Evolutionary conservation across 2,329 filamentous ascomycete genomes (phyloP).

Genomic region (Epicoccum sorghinum): DNA sequence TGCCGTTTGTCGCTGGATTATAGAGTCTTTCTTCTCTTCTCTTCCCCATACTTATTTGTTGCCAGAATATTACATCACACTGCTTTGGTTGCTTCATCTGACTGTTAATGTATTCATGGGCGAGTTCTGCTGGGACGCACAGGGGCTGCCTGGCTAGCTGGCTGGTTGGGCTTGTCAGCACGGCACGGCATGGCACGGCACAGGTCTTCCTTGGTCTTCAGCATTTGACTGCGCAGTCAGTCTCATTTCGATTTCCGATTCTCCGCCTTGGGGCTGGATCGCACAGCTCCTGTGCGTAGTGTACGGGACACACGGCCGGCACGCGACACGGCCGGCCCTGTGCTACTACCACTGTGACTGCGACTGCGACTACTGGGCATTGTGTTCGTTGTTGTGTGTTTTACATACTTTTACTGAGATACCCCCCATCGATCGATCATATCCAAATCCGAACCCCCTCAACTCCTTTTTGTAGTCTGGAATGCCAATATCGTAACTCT

Average conservation of each 20-base stretch:
- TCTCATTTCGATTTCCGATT: too few species aligned
- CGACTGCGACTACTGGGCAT: too few species aligned
- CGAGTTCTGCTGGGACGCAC: constrained; percentile 20
- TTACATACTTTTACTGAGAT: constrained; percentile 31
- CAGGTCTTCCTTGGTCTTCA: too few species aligned
- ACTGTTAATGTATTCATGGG: constrained; percentile 14
- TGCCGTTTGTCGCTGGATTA: constrained; percentile 9
- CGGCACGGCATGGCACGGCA: too few species aligned
- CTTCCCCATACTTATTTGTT: background rate
- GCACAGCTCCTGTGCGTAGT: too few species aligned
- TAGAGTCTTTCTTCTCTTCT: background rate
- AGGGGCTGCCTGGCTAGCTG: background rate
- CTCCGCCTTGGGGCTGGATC: too few species aligned
- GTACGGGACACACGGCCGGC: too few species aligned
- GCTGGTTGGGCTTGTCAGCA: background rate
- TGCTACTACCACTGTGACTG: too few species aligned
- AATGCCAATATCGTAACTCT: constrained; percentile 2
- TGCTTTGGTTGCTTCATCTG: background rate
- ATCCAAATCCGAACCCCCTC: background rate
- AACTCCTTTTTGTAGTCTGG: constrained; percentile 9
- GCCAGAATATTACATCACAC: too few species aligned
- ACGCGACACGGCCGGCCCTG: too few species aligned
- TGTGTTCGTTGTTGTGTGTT: constrained; percentile 27
- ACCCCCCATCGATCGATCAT: constrained; percentile 24
- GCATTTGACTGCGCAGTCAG: too few species aligned